A percentile compares a stretch with the other conserved stretches of the same genome.
phyloP scores from a whole-genome alignment of 176 grass and related monocot genomes.

The Aegilops bicornis region DNA sequence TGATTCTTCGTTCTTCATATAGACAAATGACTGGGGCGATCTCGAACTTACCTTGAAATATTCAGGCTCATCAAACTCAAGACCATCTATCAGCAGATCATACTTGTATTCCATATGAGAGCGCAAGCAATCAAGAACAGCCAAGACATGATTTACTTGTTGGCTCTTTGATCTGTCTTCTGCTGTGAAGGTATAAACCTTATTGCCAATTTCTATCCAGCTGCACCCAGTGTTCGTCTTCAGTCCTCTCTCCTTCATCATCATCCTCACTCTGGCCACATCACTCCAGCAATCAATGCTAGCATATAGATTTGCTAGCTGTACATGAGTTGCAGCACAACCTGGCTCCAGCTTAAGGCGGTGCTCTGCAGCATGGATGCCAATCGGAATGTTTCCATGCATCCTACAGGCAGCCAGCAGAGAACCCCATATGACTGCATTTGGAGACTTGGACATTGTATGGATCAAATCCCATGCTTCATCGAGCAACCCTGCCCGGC shows the following conservation, averaged over 20 bases:
- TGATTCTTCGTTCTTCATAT: not conserved
- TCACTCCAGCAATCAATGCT: slow-evolving; percentile 42
- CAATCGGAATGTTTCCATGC: slow-evolving; percentile 27
- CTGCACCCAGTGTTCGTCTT: slow-evolving; percentile 54
- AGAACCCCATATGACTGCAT: slow-evolving; percentile 59
- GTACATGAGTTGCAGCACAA: slow-evolving; percentile 51
- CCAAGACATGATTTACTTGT: slow-evolving; percentile 28
- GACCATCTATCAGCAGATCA: slow-evolving; percentile 20
- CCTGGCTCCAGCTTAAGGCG: slow-evolving; percentile 55
- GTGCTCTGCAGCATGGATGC: slow-evolving; percentile 45
- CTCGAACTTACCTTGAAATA: not conserved
- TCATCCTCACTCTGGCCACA: slow-evolving; percentile 51
- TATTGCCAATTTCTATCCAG: slow-evolving; percentile 57
- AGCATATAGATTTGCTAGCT: slow-evolving; percentile 58
- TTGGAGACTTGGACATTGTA: slow-evolving; percentile 36
- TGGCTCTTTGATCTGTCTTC: slow-evolving; percentile 42
- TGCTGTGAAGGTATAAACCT: slow-evolving; percentile 48
- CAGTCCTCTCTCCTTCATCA: slow-evolving; percentile 49
- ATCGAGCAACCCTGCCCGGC: slow-evolving; percentile 49
- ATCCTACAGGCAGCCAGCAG: slow-evolving; percentile 53
- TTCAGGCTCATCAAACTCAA: slow-evolving; percentile 16
- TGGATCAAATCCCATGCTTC: slow-evolving; percentile 53
- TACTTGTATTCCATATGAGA: slow-evolving; percentile 39
- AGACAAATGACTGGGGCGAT: not conserved
- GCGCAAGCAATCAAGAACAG: slow-evolving; percentile 44